Evolutionary conservation across 768 basidiomycete species (phyloP).

Genomic region (Termitomyces sp.): DNA sequence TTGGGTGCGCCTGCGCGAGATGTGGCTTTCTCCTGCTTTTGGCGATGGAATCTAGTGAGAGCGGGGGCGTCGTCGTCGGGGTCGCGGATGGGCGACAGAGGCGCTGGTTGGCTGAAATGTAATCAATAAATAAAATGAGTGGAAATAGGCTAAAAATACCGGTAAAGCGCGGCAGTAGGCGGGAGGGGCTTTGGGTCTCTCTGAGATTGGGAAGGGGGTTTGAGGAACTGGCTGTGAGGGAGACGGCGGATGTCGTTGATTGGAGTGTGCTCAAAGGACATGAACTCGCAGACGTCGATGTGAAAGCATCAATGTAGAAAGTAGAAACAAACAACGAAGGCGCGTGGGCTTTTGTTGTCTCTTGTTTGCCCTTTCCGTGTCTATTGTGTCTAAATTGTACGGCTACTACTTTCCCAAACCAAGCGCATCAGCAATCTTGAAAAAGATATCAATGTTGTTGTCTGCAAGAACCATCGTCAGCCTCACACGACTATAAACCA

Average conservation of each 20-base stretch:
- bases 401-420: too few species aligned
- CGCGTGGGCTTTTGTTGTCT: slow-evolving; percentile 15
- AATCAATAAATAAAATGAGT: slow-evolving; percentile 8
- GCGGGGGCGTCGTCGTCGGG: slow-evolving; percentile 36
- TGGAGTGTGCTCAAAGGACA: slow-evolving; percentile 85
- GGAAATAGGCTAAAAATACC: slow-evolving; percentile 32
- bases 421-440: slow-evolving; percentile 16
- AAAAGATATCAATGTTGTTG: slow-evolving; percentile 33
- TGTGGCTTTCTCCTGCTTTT: slow-evolving; percentile 33
- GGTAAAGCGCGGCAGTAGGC: slow-evolving; percentile 65
- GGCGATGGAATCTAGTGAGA: slow-evolving; percentile 35
- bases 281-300: slow-evolving; percentile 27
- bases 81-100: slow-evolving; percentile 29
- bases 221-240: slow-evolving; percentile 75
- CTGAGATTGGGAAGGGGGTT: slow-evolving; percentile 33
- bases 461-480: slow-evolving; percentile 18
- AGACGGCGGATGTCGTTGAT: slow-evolving; percentile 76
- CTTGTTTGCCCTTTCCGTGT: too few species aligned
- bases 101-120: slow-evolving; percentile 29
- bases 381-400: too few species aligned
- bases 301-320: too few species aligned
- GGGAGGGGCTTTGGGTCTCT: slow-evolving; percentile 34
- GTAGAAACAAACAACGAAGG: neutral
- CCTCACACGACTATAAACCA: neutral
- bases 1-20: slow-evolving; percentile 31